These are phyloP conservation scores for Adansonia digitata DNA, from an alignment of 345 rosid genomes.

Conservation along the genomic window DNA sequence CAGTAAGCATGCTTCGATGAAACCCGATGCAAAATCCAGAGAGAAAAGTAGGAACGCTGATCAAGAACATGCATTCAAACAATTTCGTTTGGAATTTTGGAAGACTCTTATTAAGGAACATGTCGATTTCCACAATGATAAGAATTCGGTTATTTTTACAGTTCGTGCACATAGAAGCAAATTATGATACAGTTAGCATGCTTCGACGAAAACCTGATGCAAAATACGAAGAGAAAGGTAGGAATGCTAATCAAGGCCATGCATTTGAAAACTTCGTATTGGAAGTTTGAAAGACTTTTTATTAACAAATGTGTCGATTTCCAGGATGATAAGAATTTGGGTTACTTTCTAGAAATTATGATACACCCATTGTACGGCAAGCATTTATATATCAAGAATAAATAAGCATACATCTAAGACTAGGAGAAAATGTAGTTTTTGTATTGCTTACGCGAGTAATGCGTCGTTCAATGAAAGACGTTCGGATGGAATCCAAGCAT, in stretches of 20 bases:
- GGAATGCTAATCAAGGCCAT: background rate
- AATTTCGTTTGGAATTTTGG: background rate
- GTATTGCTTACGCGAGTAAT: conserved; percentile 52
- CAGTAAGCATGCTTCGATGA: background rate
- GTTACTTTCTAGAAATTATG: background rate
- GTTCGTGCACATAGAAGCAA: too few species aligned
- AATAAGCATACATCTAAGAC: background rate
- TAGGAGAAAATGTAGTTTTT: background rate
- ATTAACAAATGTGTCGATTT: background rate
- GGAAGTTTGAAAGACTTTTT: background rate
- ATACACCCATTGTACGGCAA: background rate
- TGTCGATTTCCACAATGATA: background rate
- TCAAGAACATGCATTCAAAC: background rate
- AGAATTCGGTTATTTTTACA: too few species aligned
- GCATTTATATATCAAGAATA: background rate
- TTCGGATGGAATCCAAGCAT: conserved; percentile 75
- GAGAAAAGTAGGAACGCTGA: background rate
- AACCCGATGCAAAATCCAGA: background rate
- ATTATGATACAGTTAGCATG: background rate
- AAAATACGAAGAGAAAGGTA: background rate
- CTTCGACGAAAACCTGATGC: background rate
- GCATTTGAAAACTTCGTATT: background rate
- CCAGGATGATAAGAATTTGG: background rate
- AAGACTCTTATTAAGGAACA: background rate
- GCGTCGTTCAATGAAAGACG: conserved; percentile 60